phyloP scores from a whole-genome alignment of 2,329 filamentous ascomycete species.

The Sarocladiaceae sp. region DNA sequence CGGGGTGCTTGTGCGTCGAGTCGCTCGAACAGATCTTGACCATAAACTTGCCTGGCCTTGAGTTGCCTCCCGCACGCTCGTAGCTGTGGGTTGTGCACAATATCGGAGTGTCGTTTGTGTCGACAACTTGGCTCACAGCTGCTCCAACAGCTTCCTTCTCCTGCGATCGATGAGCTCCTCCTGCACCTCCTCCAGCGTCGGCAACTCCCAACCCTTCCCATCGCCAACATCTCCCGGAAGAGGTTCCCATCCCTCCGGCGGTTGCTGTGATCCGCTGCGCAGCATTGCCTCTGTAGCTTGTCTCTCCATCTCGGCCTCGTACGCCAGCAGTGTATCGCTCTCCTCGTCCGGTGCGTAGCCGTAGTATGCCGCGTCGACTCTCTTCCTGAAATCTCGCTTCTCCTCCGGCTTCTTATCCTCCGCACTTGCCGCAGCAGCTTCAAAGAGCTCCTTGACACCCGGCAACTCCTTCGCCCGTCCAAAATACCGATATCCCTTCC shows the following conservation, averaged over 20 bases:
- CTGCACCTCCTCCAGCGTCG: constrained; percentile 88
- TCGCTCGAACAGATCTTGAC: no score
- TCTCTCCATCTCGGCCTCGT: constrained; percentile 79
- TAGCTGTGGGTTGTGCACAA: no score
- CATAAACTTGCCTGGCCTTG: no score
- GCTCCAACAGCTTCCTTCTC: constrained; percentile 78
- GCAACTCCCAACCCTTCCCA: constrained; percentile 76
- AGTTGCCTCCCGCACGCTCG: no score
- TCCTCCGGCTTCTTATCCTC: constrained; percentile 58
- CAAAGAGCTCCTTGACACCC: constrained; percentile 94
- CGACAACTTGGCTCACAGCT: no score
- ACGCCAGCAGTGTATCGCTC: constrained; percentile 72
- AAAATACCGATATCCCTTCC: constrained; percentile 93
- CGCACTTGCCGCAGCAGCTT: constrained; percentile 61
- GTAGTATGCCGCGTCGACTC: constrained; percentile 92
- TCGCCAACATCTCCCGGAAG: constrained; percentile 85
- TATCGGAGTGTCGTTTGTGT: no score
- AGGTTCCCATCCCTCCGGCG: constrained; percentile 72
- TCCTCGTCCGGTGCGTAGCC: constrained; percentile 93
- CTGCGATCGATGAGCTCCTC: constrained; percentile 85
- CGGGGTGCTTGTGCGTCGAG: no score
- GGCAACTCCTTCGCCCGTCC: constrained; percentile 85
- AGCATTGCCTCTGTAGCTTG: constrained; percentile 71
- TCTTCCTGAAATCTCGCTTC: constrained; percentile 64
- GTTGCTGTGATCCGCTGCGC: constrained; percentile 48